Evolutionary conservation across 352 stramenopile species (phyloP), one percentile per base, ranked within the genome.

Genomic region (Pythium biforme): DNA sequence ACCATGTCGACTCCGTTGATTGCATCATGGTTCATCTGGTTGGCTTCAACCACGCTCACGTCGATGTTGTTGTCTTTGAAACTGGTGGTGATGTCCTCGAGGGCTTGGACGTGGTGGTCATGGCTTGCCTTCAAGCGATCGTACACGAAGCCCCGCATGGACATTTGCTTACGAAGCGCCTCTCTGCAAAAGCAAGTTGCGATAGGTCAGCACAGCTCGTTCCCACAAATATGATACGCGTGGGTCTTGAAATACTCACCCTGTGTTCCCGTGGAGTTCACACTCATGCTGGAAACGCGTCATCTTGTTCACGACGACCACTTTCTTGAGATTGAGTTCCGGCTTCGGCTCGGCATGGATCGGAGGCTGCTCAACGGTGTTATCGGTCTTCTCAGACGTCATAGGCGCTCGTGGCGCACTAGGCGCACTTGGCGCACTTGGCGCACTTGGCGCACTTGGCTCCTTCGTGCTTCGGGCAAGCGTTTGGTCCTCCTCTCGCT

Each of bases 91-190:
- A 95, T 90, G 66, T 95, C 86, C n/a, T 94, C 85, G 4, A 95
- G 61, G 0, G 86, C 86, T 61, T 90, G 79, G 5, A 94, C 73
- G 58, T 95, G 86, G 68, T 95, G 86, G 48, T 95, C 86, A 59
- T 95, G 86, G 43, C 84, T 95, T 2, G 84, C 83, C 50, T 92
- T 92, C 31, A 95, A 70, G 4, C 86, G 83, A 43, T 95, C 86
- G 69, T 94, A 90, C 29, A 95, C 74, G 59, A 95, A 95, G 31
- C 86, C 86, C 56, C 86, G 83, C 86, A 95, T 93, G 2, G 86
- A 95, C 86, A 95, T 94, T 74, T 95, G 84, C 76, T 95, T 95
- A 25, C 86, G 81, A 46, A 95, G 63, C 22, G 83, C 85, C 68
- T 95, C 86, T n/a, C 83, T 94, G 45, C 41, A 41, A 17, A 7